Evolutionary conservation across 768 basidiomycete genomes (phyloP).

Genomic region (Strobilomyces dryophilus): DNA sequence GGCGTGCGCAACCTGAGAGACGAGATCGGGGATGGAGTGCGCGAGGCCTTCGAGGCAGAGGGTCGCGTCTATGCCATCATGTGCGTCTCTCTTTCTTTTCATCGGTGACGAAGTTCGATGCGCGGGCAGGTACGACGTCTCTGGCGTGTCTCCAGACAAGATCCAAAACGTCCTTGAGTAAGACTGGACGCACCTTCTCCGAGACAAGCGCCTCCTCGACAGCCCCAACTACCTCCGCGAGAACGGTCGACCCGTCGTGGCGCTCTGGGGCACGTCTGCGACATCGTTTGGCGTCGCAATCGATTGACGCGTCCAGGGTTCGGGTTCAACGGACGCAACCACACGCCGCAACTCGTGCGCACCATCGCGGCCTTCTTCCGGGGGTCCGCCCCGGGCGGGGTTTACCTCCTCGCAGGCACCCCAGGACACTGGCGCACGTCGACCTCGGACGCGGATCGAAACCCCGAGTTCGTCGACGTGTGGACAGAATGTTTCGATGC

Average conservation of each 20-base stretch:
- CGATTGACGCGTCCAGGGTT: conserved; percentile 43
- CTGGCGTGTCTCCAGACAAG: conserved; percentile 67
- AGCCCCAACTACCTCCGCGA: conserved; percentile 73
- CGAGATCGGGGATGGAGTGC: conserved; percentile 67
- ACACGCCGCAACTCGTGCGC: conserved; percentile 57
- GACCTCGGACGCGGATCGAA: conserved; percentile 62
- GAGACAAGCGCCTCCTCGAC: conserved; percentile 55
- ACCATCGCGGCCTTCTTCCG: conserved; percentile 56
- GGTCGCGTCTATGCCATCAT: conserved; percentile 83
- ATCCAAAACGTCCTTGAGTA: conserved; percentile 62
- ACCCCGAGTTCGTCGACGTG: conserved; percentile 60
- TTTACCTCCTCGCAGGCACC: conserved; percentile 64
- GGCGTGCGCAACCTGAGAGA: conserved; percentile 64
- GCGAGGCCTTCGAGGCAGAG: conserved; percentile 74
- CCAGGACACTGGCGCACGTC: conserved; percentile 76
- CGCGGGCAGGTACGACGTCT: conserved; percentile 69
- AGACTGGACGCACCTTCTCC: conserved; percentile 73
- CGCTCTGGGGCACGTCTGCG: conserved; percentile 57
- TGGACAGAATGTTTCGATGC: conserved; percentile 80
- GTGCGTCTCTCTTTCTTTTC: conserved; percentile 43
- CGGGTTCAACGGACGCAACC: conserved; percentile 58
- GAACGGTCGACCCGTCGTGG: conserved; percentile 65
- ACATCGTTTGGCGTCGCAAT: not conserved
- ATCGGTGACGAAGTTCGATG: not conserved
- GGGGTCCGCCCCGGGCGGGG: no score